These are phyloP conservation scores for Barnettozyma wickerhamii DNA, from an alignment of 805 yeast species.

Conservation along the genomic window DNA sequence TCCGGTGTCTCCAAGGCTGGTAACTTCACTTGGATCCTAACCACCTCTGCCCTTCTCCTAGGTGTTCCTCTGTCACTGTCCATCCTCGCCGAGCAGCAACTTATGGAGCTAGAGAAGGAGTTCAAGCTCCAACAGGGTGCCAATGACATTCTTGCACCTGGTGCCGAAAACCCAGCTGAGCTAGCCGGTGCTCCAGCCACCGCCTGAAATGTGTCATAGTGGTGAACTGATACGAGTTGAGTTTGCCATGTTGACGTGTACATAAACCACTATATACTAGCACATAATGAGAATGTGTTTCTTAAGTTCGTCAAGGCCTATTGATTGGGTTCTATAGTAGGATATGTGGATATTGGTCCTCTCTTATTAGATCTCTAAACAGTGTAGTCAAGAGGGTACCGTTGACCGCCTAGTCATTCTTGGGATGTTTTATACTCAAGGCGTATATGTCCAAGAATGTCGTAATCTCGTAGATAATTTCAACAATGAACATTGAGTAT, in stretches of 20 bases:
- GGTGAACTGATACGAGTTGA: not conserved
- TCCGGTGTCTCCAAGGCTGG: constrained; percentile 60
- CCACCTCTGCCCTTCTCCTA: constrained; percentile 77
- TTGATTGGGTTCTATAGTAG: not conserved
- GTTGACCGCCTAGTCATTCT: constrained; percentile 32
- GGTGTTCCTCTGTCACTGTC: constrained; percentile 93
- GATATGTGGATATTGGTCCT: not conserved
- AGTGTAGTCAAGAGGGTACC: too few species aligned
- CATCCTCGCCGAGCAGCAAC: constrained; percentile 87
- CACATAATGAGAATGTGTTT: constrained; percentile 8
- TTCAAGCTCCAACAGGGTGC: constrained; percentile 78
- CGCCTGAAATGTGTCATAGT: constrained; percentile 10
- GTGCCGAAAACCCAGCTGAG: constrained; percentile 42
- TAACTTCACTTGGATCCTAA: constrained; percentile 74
- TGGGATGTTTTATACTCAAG: constrained; percentile 75
- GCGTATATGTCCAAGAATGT: constrained; percentile 81
- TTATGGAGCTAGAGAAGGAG: constrained; percentile 91
- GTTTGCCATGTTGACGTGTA: constrained; percentile 4
- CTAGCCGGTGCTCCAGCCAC: constrained; percentile 29
- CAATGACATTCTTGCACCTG: constrained; percentile 68
- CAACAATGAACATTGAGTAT: constrained; percentile 68
- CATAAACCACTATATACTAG: constrained; percentile 2
- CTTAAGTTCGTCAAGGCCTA: too few species aligned
- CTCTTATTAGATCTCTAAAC: too few species aligned
- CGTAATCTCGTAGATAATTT: constrained; percentile 77